Base-by-base conservation (phyloP, 2,329 filamentous ascomycete genomes). In the Scolecobasidium constrictum region DNA sequence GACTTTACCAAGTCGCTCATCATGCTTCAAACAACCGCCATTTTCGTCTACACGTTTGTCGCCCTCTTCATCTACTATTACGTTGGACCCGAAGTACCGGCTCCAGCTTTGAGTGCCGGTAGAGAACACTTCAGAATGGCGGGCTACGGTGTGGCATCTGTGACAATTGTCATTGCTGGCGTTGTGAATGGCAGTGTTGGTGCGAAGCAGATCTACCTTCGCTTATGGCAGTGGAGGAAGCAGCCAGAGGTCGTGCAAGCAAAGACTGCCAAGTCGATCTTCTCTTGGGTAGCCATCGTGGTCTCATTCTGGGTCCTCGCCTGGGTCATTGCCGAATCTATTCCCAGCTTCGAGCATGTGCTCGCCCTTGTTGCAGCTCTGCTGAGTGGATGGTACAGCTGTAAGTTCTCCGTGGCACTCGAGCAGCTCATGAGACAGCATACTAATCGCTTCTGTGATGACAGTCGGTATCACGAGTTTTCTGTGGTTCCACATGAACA, bases 161-260 rank as follows among this genome's bases (percentile, higher is more conserved):
- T 80, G 12, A 84, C 81, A 2, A 84, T 85, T 45, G 65, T 85
- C 38, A 75, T 86, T 39, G 77, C 80, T 0, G 81, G 81, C 42
- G 78, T 83, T 5, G 80, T 86, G 48, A 79, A 82, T 54, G 78
- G 73, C 11, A 75, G 80, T 46, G 74, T 84, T 2, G 77, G 77
- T 2, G 69, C 68, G 43, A 82, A 81, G 53, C 80, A 80, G 51
- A 64, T 83, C 45, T 85, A 81, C 52, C 62, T 75, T 3, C 73
- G 80, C 21, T 55, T 79, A 5, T 83, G 82, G 63, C 63, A 68
- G 16, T 71, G n/a, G 13, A 45, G 73, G 46, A 78, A 73, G 5
- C 68, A 74, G 51, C 70, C 72, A 50, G 64, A 35, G 15, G 38
- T 41, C 3, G 18, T 35, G 9, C 23, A 44, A 13, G 42, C 38